Base-by-base conservation (phyloP, 148 eudicot genomes). In the Tetragonia tetragonoides region DNA sequence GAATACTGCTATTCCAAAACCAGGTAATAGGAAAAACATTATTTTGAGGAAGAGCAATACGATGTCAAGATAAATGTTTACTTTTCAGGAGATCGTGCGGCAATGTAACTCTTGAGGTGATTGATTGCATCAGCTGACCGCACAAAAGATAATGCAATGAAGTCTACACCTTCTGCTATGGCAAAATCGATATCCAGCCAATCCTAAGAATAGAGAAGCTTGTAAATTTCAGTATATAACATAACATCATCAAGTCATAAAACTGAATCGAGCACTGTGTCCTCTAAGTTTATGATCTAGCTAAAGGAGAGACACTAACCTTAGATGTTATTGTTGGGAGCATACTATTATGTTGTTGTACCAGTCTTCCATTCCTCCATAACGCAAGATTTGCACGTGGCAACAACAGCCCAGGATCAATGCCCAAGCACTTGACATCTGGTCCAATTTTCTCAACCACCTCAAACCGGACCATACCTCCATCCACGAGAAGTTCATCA, bases 391-490 rank as follows among this genome's bases (percentile, higher is more conserved):
- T 91, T 37, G 93, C 97, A 44, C 93, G 89, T 16, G 97, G 95
- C 81, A 88, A 82, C 69, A 93, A 76, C 68, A 93, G 63, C 62
- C 97, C 97, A 80, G 97, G 85, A 77, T 91, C 93, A 37, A 87
- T 88, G 76, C 97, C 91, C 87, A 87, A 80, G 78, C 95, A 90
- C 16, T 86, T 86, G 72, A 93, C 83, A 81, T 88, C 93, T 61
- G 88, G 89, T 38, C 97, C 93, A 67, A 89, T 77, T 75, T 85
- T 89, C 74, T 91, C 93, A 3, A 91, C 73, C 53, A 93, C 92
- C 81, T 89, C 88, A 81, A 93, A 93, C 37, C 89, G 92, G 28
- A 90, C 95, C 95, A 89, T 93, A 73, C 97, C 97, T 59, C 97
- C 97, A 84, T 93, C 97, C 57, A 93, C 84, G 16, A 93, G 87